Evolutionary conservation across 768 basidiomycete species (phyloP), one percentile per base, ranked within the genome.

Genomic region (Scleroderma citrinum): DNA sequence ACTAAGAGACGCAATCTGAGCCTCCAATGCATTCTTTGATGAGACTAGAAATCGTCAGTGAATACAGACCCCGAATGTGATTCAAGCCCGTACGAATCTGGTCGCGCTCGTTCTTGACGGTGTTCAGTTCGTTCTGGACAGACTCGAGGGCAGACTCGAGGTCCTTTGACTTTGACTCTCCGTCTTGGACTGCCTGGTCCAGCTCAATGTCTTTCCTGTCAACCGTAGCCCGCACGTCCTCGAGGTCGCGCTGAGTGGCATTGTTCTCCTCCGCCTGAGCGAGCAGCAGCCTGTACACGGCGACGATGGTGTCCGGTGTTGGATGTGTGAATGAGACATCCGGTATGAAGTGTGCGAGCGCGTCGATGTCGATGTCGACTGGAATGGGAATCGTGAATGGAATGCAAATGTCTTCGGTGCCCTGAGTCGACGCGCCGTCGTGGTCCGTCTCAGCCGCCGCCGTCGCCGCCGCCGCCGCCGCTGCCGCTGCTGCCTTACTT

Each of bases 111-210:
- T 71, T 66, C 66, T 80, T 85, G 34, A 77, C 63, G 47, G 73
- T 61, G 20, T 62, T 65, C 2, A 90, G 63, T 58, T 92, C 83
- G 23, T 71, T 71, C 53, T 81, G 79, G 5, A 76, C 63, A 39
- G 58, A 53, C 47, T 83, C 79, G 26, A 82, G 53, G 1, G 78
- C 66, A 0, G 57, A 59, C 57, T 86, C 84, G 11, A 82, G 58
- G 29, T 86, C 82, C 44, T 75, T 76, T 1, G 77, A 66, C 42
- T 74, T 66, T 1, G 72, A 77, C 61, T 92, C 87, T 46, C 76
- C 78, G 62, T 92, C 89, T 57, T 90, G 85, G 31, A 90, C 64
- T 6, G 87, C 82, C 67, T 92, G 89, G 63, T 92, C 90, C 31
- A 92, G 71, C 64, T 93, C 90, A 2, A 92, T 72, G 47, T 91